A percentile compares a stretch with the other conserved stretches of the same genome.
Conservation (phyloP, 306 rosid species). For the barrel medic (Medicago truncatula) region MtrunA17r5.0-ANR NC_053043.1:16917501-16918000, state of each 20-base stretch:
- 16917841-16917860: background rate
- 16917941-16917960: background rate
- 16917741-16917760: background rate
- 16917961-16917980: background rate
- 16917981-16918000: background rate
- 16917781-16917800: conserved; percentile 19
- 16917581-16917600: too few species aligned
- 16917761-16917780: background rate
- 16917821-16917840: conserved; percentile 24
- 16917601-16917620: too few species aligned
- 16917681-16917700: background rate
- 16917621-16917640: too few species aligned
- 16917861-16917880: background rate
- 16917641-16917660: too few species aligned
- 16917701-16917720: background rate
- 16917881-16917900: conserved; percentile 3
- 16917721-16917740: background rate
- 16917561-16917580: too few species aligned
- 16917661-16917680: too few species aligned
- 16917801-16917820: conserved; percentile 38
- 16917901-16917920: background rate
- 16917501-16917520: background rate
- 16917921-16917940: background rate
- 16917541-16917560: too few species aligned
- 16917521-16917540: too few species aligned